Conservation (phyloP, 495 filamentous ascomycete genomes). For the Aspergillus coremiiformis region DNA sequence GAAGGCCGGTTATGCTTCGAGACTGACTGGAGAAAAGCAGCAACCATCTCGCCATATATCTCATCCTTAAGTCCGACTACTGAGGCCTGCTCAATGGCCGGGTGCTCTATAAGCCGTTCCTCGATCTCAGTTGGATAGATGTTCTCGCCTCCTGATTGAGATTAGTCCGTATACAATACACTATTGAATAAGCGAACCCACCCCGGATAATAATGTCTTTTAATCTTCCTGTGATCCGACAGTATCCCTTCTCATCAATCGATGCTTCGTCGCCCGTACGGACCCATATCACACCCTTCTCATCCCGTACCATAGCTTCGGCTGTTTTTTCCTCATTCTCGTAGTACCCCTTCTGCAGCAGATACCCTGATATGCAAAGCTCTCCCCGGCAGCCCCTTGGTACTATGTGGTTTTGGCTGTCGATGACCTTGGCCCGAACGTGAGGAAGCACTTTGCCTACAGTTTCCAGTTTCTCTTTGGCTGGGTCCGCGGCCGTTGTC, state of each 20-base stretch:
- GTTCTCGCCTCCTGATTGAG: slow-evolving; percentile 58
- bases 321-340: slow-evolving; percentile 53
- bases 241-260: slow-evolving; percentile 12
- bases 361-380: slow-evolving; percentile 65
- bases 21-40: slow-evolving; percentile 15
- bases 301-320: slow-evolving; percentile 49
- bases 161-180: neutral
- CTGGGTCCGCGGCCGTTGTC: slow-evolving; percentile 63
- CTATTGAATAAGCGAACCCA: slow-evolving; percentile 5
- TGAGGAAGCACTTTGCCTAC: slow-evolving; percentile 72
- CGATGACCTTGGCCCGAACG: slow-evolving; percentile 63
- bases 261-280: slow-evolving; percentile 15
- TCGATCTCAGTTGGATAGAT: slow-evolving; percentile 66
- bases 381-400: slow-evolving; percentile 59
- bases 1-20: neutral
- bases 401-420: slow-evolving; percentile 43
- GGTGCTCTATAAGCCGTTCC: slow-evolving; percentile 51
- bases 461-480: slow-evolving; percentile 52
- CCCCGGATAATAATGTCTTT: slow-evolving; percentile 56
- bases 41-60: slow-evolving; percentile 53
- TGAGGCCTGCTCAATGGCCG: slow-evolving; percentile 43
- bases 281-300: slow-evolving; percentile 11
- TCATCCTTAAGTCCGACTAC: slow-evolving; percentile 54
- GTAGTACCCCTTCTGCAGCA: slow-evolving; percentile 80
- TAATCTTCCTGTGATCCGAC: slow-evolving; percentile 44